Evolutionary conservation across 805 yeast species (phyloP), one percentile per base, ranked within the genome.

Genomic region (Candida peoriensis): DNA sequence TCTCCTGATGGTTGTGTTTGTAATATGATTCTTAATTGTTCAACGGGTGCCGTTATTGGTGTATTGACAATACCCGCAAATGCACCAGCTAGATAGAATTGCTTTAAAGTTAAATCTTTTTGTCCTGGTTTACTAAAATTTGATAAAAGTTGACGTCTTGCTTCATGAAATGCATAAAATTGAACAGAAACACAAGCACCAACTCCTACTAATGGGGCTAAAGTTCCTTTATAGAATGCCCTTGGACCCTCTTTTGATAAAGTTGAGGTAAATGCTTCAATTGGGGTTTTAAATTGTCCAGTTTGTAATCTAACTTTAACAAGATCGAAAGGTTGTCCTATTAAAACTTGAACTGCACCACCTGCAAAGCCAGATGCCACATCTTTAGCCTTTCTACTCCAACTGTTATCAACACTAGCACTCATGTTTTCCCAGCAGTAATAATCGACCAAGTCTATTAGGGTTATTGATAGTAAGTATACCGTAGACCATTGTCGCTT

Each of bases 161-260:
- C 82, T 58, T 90, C 97, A 50, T 88, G 89, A 30, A 87, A 81
- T 2, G 86, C 95, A 33, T 95, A 93, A 54, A 90, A 90, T 61
- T 93, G 98, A 21, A 90, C 86, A 12, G 96, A 84, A 11, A 93
- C 97, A 68, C 97, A 89, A 1, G 95, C 95, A 33, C 98, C 98
- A 9, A 89, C 87, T 16, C 98, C 98, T 22, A 90, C 57, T 45
- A 90, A 68, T 13, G 98, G 98, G 3, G 97, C 88, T 41, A 88
- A 54, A 3, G 96, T 90, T 22, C 98, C 98, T 62, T 94, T 79
- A 59, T 90, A 90, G 53, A 90, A 87, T 0, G 94, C 98, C 19
- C 63, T 37, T 8, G 78, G 72, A 2, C 98, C 98, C 61, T 93
- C 98, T 39, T 83, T 80, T 31, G 70, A 68, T 30, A 93, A 25